Evolutionary conservation across 306 rosid genomes (phyloP), one percentile per base, ranked within the genome.

Genomic region (Herpetospermum pedunculosum): DNA sequence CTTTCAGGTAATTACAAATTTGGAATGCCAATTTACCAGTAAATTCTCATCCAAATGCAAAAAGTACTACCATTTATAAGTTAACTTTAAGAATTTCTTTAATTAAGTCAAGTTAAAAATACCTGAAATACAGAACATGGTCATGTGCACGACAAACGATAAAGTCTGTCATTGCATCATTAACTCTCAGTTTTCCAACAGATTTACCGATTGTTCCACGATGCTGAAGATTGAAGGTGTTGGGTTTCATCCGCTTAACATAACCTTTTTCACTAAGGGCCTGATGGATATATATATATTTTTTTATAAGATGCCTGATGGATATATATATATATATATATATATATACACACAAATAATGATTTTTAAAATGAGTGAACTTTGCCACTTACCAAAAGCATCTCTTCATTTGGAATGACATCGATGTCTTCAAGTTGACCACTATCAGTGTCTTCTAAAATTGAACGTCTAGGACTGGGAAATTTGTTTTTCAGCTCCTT

Each of bases 171-270:
- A 91, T 94, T 19, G 96, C 82, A 84, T 94, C 99, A 15, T 94
- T 89, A 65, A 91, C 96, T 84, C 92, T 88, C 83, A 94, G 84
- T 80, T 94, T 94, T 72, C 99, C 99, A 38, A 94, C 97, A 79
- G 99, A 94, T 88, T 94, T 94, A 77, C 99, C 99, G 67, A 94
- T 91, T 77, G 99, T 94, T 48, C 99, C 99, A 76, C 99, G 97
- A 82, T 82, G 75, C 79, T 94, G 99, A 54, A 89, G 90, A 88
- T 82, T 94, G 80, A 94, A 94, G 74, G 95, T 94, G 79, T 57
- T 79, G 30, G 97, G 97, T 82, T 87, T 94, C 99, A 94, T 94
- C 76, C 97, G 87, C 84, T 94, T 94, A 76, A 91, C 84, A 84
- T 94, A 94, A 49, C 99, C 97, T 74, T 94, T 94, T 82, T 91